Conservation (phyloP, 768 basidiomycete genomes). For the Jaapia argillacea region DNA sequence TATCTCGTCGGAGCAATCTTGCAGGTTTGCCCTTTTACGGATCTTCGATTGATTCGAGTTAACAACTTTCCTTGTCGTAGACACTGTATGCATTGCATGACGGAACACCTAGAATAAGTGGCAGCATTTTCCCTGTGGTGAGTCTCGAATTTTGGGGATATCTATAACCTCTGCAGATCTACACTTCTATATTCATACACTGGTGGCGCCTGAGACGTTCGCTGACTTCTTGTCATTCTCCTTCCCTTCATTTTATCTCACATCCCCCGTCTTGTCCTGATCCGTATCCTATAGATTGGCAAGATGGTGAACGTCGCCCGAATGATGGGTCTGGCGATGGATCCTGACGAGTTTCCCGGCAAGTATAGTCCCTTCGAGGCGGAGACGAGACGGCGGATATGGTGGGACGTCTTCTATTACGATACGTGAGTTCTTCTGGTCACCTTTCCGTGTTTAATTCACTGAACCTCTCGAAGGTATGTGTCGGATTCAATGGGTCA, state of each 20-base stretch:
- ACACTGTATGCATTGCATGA: conserved; percentile 42
- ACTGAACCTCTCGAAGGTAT: conserved; percentile 35
- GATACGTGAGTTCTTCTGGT: conserved; percentile 47
- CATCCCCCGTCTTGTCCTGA: not conserved
- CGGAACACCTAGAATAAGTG: conserved; percentile 31
- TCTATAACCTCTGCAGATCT: too few species aligned
- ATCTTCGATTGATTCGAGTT: too few species aligned
- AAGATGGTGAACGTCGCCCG: conserved; percentile 63
- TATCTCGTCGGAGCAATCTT: conserved; percentile 49
- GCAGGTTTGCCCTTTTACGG: too few species aligned
- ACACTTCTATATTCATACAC: too few species aligned
- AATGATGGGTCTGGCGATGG: conserved; percentile 49
- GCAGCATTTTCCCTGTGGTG: conserved; percentile 34
- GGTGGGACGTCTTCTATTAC: conserved; percentile 77
- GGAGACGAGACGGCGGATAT: conserved; percentile 44
- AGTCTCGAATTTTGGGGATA: too few species aligned
- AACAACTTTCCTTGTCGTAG: too few species aligned
- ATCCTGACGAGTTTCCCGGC: conserved; percentile 43
- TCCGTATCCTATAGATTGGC: conserved; percentile 42
- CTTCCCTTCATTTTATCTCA: not conserved
- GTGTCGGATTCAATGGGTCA: conserved; percentile 59
- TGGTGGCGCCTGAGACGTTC: too few species aligned
- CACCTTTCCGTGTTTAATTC: not conserved
- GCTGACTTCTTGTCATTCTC: not conserved
- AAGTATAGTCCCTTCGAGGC: conserved; percentile 40